phyloP scores from a whole-genome alignment of 495 filamentous ascomycete genomes.

The Pseudoneurospora amorphoporcata region DNA sequence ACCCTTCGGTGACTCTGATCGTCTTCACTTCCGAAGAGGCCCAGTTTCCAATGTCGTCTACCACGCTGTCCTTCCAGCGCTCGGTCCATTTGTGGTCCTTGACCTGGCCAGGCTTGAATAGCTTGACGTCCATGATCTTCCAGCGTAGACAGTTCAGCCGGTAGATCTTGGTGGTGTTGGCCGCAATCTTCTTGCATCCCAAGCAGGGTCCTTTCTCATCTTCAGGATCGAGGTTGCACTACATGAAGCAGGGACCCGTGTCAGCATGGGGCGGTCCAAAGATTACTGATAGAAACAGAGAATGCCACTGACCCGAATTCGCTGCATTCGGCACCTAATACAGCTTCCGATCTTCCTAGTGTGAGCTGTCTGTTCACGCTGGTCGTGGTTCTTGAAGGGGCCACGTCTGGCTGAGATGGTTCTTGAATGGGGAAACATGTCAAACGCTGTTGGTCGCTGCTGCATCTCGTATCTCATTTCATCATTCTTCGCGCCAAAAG shows the following conservation, averaged over 20 bases:
- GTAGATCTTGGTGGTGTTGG: constrained; percentile 28
- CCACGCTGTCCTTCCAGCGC: constrained; percentile 38
- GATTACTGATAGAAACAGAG: neutral
- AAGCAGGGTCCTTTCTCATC: constrained; percentile 34
- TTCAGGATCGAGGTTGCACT: constrained; percentile 37
- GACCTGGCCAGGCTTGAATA: constrained; percentile 41
- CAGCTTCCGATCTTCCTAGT: constrained; percentile 42
- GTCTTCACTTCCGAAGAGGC: constrained; percentile 27
- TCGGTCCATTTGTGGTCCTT: constrained; percentile 42
- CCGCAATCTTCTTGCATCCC: constrained; percentile 35
- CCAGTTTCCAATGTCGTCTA: constrained; percentile 42
- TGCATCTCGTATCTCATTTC: constrained; percentile 6
- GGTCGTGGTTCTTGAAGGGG: constrained; percentile 36
- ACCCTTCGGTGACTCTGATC: constrained; percentile 38
- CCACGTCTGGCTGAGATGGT: constrained; percentile 31
- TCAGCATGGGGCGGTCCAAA: neutral
- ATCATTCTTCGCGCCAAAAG: constrained; percentile 7
- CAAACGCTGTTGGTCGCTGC: constrained; percentile 2
- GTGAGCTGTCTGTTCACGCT: constrained; percentile 36
- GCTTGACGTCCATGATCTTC: constrained; percentile 41
- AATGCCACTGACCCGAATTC: constrained; percentile 36
- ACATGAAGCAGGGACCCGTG: neutral
- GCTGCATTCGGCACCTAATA: constrained; percentile 43
- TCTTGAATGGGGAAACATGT: constrained; percentile 11
- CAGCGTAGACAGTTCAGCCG: constrained; percentile 38